Percentiles rank a stretch among this genome's conserved stretches.
Conservation (phyloP, 805 yeast genomes). For the Candida silvicultrix region DNA sequence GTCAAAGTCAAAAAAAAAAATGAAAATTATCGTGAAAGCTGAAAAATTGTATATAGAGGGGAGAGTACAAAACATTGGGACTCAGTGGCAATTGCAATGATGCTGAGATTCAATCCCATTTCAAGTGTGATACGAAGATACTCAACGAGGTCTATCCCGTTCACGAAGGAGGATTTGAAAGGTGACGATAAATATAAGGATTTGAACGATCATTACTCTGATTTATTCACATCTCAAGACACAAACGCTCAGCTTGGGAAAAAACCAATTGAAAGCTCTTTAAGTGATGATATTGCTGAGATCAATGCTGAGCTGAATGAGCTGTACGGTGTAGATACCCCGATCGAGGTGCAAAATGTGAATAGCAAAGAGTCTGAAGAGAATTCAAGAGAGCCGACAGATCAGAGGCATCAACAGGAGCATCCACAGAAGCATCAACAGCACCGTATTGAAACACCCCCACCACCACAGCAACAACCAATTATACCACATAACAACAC, state of each 20-base stretch:
- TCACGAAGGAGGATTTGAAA: constrained; percentile 4
- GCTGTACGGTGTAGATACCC: constrained; percentile 17
- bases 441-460: background rate
- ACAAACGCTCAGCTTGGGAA: background rate
- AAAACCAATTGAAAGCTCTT: background rate
- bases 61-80: too few relatives aligned
- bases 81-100: too few relatives aligned
- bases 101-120: background rate
- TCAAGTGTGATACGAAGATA: background rate
- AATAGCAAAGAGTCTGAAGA: too few relatives aligned
- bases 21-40: background rate
- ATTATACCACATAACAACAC: too few relatives aligned
- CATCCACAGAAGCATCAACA: background rate
- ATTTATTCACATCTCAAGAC: constrained; percentile 23
- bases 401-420: background rate
- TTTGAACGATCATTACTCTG: constrained; percentile 28
- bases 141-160: constrained; percentile 13
- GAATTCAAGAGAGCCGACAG: too few relatives aligned
- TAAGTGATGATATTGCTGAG: constrained; percentile 24
- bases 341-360: background rate
- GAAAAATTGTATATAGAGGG: background rate
- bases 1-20: background rate
- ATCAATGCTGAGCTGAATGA: constrained; percentile 27
- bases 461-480: constrained; percentile 4
- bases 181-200: constrained; percentile 23